Evolutionary conservation across 2,329 filamentous ascomycete species (phyloP), one percentile per base, ranked within the genome.

Genomic region (Exophiala sideris): DNA sequence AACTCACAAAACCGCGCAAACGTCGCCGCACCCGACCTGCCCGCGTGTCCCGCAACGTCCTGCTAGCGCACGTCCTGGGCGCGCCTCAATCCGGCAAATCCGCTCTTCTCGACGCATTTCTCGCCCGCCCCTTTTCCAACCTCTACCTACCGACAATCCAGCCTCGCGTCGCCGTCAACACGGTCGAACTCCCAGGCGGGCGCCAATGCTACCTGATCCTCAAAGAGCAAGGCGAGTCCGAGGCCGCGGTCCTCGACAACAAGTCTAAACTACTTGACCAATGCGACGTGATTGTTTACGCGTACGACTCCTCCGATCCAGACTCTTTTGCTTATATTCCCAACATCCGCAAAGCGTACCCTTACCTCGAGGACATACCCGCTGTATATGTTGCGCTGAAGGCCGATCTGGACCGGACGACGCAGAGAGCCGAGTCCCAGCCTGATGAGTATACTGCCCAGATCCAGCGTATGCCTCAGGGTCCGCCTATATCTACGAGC

Each of bases 191-290:
- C 1, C 91, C 90, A 42, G 94, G 94, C 8, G 94, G 94, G 48
- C 96, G 95, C 70, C 94, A 99, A 72, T 95, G 91, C 70, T 97
- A 99, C 68, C 79, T 99, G 33, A 97, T 99, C 55, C 79, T 97
- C 20, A 89, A 96, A 66, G 94, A 99, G 71, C 85, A 97, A 1
- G 94, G 94, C 33, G 91, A 97, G 71, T 64, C 62, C 3, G 94
- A 97, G 70, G 88, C 90, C 0, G 94, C 94, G 10, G 91, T 97
- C 50, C 77, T 99, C 2, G 94, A 97, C 52, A 99, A 99, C 67
- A 85, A 86, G 66, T 82, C 85, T 41, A 96, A 95, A 71, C 79
- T 76, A 3, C 66, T 99, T 11, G 90, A 96, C 65, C 86, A 91
- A 5, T 97, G 92, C 71, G 94, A 99, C 70, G 80, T 99, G 20